phyloP scores from a whole-genome alignment of 2,329 filamentous ascomycete species.

The Purpureocillium lavendulum region DNA sequence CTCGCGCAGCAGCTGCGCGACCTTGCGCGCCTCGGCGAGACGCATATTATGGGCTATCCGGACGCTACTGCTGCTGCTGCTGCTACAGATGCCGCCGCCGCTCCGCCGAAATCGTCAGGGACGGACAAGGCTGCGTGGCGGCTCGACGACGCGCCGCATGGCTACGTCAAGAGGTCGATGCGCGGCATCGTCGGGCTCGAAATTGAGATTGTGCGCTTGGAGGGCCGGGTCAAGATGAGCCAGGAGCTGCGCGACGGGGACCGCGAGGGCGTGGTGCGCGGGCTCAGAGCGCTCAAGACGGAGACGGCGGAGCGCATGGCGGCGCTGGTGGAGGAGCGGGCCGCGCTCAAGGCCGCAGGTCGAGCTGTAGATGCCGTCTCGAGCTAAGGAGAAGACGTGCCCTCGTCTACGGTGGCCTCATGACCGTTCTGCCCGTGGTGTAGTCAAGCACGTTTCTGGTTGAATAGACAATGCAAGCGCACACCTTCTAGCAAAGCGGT shows the following conservation, averaged over 20 bases:
- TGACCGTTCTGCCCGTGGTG: no score
- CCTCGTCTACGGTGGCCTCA: no score
- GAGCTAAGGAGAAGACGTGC: no score
- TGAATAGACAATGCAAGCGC: no score
- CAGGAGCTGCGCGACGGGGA: conserved; percentile 48
- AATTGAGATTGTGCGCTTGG: conserved; percentile 43
- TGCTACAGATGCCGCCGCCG: no score
- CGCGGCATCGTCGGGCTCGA: conserved; percentile 54
- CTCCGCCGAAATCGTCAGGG: no score
- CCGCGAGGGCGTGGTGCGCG: conserved; percentile 45
- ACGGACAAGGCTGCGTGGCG: conserved; percentile 36
- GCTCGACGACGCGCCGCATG: conserved; percentile 45
- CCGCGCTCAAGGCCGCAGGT: conserved; percentile 16
- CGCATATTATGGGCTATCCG: conserved; percentile 43
- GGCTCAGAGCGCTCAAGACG: conserved; percentile 33
- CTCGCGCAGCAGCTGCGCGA: conserved; percentile 43
- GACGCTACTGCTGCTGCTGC: no score
- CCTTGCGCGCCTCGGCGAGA: conserved; percentile 42
- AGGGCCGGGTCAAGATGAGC: conserved; percentile 60
- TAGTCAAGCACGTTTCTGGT: no score
- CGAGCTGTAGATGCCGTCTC: no score
- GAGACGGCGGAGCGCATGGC: conserved; percentile 21
- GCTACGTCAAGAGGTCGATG: conserved; percentile 43
- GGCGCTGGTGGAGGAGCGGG: conserved; percentile 19
- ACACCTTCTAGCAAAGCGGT: no score